Evolutionary conservation across 2,329 filamentous ascomycete genomes (phyloP), one percentile per base, ranked within the genome.

Genomic region (Calonectria leucothoes): DNA sequence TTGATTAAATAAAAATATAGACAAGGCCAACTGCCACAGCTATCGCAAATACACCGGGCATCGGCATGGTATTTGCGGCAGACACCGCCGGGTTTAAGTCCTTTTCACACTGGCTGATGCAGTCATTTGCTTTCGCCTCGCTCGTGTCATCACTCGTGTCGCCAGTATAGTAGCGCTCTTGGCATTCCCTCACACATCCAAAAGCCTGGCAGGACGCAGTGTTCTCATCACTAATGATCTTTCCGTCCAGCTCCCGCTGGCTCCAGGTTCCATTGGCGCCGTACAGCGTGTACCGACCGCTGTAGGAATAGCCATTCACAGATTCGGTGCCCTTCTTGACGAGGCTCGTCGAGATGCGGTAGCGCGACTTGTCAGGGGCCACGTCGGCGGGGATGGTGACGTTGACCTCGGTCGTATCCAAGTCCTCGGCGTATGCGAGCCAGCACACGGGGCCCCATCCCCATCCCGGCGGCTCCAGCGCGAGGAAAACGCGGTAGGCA

Each of bases 231-330:
- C 71, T 74, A 7, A 76, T 74, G 1, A 25, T 61, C 71, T 74
- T 70, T 12, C 78, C 78, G 20, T 80, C 77, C 64, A 79, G 45
- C 49, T 79, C 75, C 5, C 71, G 69, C 70, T 78, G 72, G 17
- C 78, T 76, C 78, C 78, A 79, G n/a, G 71, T 78, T 14, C 71
- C 78, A 20, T 78, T 79, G 15, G 52, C 74, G 11, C 78, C 78
- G n/a, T 73, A 59, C 27, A 79, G 45, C 1, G 35, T 65, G 12
- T 69, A 70, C 10, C 15, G 42, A 14, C 35, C 33, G 39, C 77
- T 80, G 66, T 79, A 79, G 1, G 72, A 78, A 37, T 67, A 79
- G 7, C 76, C 78, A 25, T 74, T 73, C 7, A 69, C 78, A 7
- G 25, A 63, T 4, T 57, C n/a, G 4, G 66, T n/a, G 0, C 75